A percentile compares a stretch with the other conserved stretches of the same genome.
Conservation (phyloP, 164 flowering plant species). For the Liriodendron chinense region DNA sequence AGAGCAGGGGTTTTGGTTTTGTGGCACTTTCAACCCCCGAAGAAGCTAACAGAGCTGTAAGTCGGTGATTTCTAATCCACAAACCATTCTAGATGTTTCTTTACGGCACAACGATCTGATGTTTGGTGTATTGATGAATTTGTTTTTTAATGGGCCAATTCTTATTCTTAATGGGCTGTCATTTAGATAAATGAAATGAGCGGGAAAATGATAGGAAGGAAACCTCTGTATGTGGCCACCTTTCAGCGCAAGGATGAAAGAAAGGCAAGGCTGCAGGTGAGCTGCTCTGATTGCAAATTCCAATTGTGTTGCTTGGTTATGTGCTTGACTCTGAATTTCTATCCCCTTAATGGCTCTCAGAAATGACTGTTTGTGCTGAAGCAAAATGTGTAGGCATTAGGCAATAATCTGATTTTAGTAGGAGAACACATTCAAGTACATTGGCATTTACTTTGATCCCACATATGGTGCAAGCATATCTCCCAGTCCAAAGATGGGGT, state of each 20-base stretch:
- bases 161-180: neutral
- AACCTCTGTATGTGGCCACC: slow-evolving; percentile 86
- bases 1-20: slow-evolving; percentile 76
- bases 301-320: too few species aligned
- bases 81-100: neutral
- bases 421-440: too few species aligned
- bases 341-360: neutral
- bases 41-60: slow-evolving; percentile 74
- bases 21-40: slow-evolving; percentile 70
- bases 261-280: slow-evolving; percentile 65
- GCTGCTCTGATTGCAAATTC: neutral
- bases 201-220: slow-evolving; percentile 70
- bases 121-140: neutral
- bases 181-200: slow-evolving; percentile 68
- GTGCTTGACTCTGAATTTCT: neutral
- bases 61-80: slow-evolving; percentile 13
- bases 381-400: neutral
- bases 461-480: too few species aligned
- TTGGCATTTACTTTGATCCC: too few species aligned
- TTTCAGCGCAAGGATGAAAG: slow-evolving; percentile 83
- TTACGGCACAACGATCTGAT: neutral
- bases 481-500: too few species aligned
- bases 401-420: too few species aligned
- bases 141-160: neutral
- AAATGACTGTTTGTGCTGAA: neutral